phyloP scores from a whole-genome alignment of 495 filamentous ascomycete species.

The Penicillium salamii region DNA sequence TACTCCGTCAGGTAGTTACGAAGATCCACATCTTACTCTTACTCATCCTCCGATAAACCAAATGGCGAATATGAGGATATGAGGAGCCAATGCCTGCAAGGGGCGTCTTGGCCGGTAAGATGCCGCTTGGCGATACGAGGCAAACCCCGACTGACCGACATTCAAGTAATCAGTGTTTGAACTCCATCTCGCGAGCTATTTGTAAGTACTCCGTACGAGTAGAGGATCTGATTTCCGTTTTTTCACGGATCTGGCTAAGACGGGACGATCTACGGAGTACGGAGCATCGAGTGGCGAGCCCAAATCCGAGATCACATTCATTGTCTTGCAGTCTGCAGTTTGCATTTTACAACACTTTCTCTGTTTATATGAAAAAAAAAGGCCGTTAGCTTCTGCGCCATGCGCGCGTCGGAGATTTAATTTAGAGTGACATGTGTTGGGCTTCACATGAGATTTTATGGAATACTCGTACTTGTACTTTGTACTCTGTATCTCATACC shows the following conservation, averaged over 20 bases:
- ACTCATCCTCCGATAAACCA: no score
- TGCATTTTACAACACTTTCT: no score
- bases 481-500: no score
- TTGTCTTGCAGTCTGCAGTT: no score
- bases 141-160: slow-evolving; percentile 10
- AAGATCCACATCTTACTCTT: no score
- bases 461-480: no score
- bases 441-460: no score
- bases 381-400: slow-evolving; percentile 1
- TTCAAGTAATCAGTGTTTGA: no score
- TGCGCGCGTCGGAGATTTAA: slow-evolving; percentile 12
- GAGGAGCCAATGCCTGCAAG: slow-evolving; percentile 5
- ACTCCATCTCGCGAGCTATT: no score
- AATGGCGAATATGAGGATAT: not conserved
- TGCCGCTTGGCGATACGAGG: not conserved
- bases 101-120: not conserved
- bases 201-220: not conserved
- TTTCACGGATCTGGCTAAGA: not conserved
- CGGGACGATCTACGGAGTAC: no score
- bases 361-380: no score
- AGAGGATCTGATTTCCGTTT: not conserved
- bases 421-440: slow-evolving; percentile 2
- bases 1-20: not conserved
- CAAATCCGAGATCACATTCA: not conserved
- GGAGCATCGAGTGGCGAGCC: no score